Conservation (phyloP, 441 rosid genomes). For the Pelargonium fulgidum region DNA sequence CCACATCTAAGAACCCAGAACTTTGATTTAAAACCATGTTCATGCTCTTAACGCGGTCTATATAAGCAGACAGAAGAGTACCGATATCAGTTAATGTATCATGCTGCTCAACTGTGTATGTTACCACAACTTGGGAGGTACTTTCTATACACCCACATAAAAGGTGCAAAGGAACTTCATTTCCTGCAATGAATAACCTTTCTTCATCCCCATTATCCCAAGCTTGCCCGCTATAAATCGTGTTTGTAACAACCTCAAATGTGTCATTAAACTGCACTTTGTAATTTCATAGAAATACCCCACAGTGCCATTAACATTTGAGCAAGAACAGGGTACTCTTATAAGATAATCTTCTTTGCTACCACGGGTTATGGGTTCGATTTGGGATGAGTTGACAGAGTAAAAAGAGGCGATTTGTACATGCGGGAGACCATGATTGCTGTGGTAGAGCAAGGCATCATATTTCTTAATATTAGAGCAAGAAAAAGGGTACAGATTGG, state of each 20-base stretch:
- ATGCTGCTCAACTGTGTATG: constrained; percentile 46
- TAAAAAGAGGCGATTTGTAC: constrained; percentile 34
- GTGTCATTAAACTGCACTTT: constrained; percentile 22
- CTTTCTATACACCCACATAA: constrained; percentile 42
- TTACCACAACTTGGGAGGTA: constrained; percentile 32
- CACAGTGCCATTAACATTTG: constrained; percentile 21
- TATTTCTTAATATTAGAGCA: constrained; percentile 31
- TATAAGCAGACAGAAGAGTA: constrained; percentile 26
- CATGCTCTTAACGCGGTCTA: constrained; percentile 28
- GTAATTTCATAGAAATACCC: constrained; percentile 46
- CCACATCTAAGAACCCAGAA: constrained; percentile 21
- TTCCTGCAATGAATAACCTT: constrained; percentile 6
- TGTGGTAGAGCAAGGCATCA: constrained; percentile 41
- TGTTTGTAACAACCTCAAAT: constrained; percentile 29
- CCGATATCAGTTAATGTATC: constrained; percentile 39
- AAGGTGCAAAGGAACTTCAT: constrained; percentile 30
- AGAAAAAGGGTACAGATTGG: constrained; percentile 25
- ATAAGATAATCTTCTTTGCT: constrained; percentile 35
- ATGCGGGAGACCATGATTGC: constrained; percentile 16
- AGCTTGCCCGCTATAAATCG: constrained; percentile 40
- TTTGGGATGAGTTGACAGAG: constrained; percentile 28
- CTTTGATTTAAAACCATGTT: constrained; percentile 26
- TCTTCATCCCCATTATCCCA: constrained; percentile 31
- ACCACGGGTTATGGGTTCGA: constrained; percentile 22
- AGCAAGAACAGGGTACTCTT: constrained; percentile 45